phyloP scores from a whole-genome alignment of 345 rosid species.

The Theobroma cacao region DNA sequence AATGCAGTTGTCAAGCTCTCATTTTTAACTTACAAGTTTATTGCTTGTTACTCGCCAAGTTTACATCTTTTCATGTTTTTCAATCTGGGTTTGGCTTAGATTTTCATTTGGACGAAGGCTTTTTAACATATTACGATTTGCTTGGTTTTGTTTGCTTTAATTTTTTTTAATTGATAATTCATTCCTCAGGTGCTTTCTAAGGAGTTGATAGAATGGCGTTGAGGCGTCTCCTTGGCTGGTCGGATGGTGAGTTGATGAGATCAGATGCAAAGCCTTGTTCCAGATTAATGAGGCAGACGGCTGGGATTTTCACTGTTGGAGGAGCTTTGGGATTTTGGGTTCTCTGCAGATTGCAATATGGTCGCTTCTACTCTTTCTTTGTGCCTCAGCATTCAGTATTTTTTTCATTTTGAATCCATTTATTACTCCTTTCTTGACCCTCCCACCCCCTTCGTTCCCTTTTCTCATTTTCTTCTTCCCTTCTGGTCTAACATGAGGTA shows the following conservation, averaged over 20 bases:
- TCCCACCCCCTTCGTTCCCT: too few species aligned
- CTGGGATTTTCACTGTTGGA: slow-evolving; percentile 55
- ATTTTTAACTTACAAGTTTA: background rate
- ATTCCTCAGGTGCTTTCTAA: background rate
- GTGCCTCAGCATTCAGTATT: background rate
- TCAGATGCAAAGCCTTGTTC: slow-evolving; percentile 70
- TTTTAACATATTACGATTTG: background rate
- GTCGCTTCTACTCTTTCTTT: slow-evolving; percentile 25
- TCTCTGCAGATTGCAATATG: slow-evolving; percentile 67
- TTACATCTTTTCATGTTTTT: background rate
- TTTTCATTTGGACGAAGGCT: background rate
- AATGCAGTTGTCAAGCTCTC: background rate
- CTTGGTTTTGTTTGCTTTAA: background rate
- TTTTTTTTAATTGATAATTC: background rate
- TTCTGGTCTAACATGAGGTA: background rate
- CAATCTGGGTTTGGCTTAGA: background rate
- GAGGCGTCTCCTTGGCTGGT: slow-evolving; percentile 50
- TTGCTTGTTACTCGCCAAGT: background rate
- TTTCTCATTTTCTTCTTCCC: background rate
- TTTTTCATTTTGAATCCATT: background rate
- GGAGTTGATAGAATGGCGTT: slow-evolving; percentile 40
- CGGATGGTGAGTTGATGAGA: slow-evolving; percentile 70
- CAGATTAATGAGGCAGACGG: slow-evolving; percentile 64
- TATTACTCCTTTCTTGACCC: too few species aligned
- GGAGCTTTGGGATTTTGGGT: slow-evolving; percentile 74